Conservation (phyloP, 1,139 yeast species). For the Hanseniaspora uvarum region DNA sequence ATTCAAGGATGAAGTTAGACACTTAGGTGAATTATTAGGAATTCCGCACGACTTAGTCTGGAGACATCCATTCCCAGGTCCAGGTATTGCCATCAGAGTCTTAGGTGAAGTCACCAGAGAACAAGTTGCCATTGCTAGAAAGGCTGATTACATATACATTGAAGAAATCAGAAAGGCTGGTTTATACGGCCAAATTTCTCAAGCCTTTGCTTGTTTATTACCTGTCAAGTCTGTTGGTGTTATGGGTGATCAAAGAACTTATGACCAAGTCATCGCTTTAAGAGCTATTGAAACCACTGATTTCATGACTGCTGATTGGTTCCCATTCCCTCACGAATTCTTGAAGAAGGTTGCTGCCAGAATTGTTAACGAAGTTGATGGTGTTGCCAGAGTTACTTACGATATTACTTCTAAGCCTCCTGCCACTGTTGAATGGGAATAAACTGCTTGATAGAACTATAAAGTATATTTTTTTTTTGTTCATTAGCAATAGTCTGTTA, state of each 20-base stretch:
- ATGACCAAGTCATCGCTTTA: constrained; percentile 96
- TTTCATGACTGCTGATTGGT: constrained; percentile 99
- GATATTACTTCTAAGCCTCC: constrained; percentile 99
- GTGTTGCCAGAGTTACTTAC: constrained; percentile 97
- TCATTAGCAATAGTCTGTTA: neutral
- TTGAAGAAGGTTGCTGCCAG: constrained; percentile 88
- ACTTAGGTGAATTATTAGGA: constrained; percentile 85
- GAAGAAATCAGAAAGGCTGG: constrained; percentile 93
- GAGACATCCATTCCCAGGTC: constrained; percentile 99
- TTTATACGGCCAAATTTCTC: constrained; percentile 82
- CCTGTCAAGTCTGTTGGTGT: constrained; percentile 99
- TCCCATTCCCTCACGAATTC: constrained; percentile 82
- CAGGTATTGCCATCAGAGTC: constrained; percentile 97
- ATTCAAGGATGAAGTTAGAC: constrained; percentile 97
- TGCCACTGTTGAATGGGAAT: constrained; percentile 99
- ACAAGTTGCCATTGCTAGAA: constrained; percentile 93
- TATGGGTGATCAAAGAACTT: constrained; percentile 98
- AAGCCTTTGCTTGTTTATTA: constrained; percentile 91
- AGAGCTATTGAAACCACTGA: constrained; percentile 96
- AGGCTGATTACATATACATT: constrained; percentile 90
- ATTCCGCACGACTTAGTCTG: constrained; percentile 95
- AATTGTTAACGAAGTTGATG: constrained; percentile 95
- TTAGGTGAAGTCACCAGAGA: constrained; percentile 89
- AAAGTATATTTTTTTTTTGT: neutral
- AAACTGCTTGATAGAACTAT: constrained; percentile 25